Evolutionary conservation across 192 early-diverging fungal genomes (phyloP).

Genomic region (Backusella circina): DNA sequence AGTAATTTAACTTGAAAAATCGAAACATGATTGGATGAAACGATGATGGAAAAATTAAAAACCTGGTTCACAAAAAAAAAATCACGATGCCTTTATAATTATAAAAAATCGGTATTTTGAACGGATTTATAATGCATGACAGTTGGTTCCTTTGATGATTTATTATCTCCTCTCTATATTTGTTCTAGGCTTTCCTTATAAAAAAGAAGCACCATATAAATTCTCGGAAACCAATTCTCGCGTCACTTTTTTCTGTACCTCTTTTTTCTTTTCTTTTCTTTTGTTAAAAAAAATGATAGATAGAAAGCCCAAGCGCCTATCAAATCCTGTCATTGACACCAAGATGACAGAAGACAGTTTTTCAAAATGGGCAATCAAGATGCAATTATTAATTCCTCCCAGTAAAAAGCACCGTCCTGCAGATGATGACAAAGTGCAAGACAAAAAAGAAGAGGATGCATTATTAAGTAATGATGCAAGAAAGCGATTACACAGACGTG

Average conservation of each 20-base stretch:
- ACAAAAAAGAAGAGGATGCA: not conserved
- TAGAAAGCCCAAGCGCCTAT: not conserved
- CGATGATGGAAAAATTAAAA: not conserved
- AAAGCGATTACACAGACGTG: not conserved
- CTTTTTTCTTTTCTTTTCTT: not conserved
- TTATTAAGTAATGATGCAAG: not conserved
- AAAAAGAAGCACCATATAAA: not conserved
- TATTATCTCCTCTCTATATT: constrained; percentile 1
- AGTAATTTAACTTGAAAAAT: not conserved
- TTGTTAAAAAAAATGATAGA: not conserved
- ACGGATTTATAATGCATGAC: not conserved
- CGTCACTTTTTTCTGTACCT: not conserved
- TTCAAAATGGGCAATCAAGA: not conserved
- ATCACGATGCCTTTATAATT: not conserved
- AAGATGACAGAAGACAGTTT: not conserved
- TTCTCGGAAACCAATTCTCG: not conserved
- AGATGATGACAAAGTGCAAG: not conserved
- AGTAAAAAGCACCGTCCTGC: not conserved
- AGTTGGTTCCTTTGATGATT: not conserved
- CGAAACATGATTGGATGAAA: not conserved
- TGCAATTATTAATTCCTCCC: not conserved
- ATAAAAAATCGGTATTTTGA: not conserved
- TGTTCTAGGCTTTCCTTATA: not conserved
- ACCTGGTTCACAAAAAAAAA: not conserved
- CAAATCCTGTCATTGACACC: not conserved